Conservation (phyloP, 306 rosid genomes). For the Citrullus colocynthis region DNA sequence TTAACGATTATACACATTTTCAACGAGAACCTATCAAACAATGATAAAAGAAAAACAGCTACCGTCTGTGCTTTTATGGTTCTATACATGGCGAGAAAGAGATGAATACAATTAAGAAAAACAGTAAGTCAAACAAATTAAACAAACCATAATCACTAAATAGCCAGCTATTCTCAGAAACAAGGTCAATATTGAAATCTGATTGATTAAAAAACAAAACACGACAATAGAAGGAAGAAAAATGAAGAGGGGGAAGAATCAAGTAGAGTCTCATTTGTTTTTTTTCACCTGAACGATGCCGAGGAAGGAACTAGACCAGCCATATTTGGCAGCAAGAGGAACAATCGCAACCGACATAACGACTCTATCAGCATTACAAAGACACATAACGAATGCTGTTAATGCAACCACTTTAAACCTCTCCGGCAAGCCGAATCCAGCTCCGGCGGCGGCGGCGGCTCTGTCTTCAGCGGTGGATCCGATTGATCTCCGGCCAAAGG, state of each 20-base stretch:
- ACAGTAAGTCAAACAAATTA: neutral
- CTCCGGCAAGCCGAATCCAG: slow-evolving; percentile 28
- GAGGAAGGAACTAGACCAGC: slow-evolving; percentile 75
- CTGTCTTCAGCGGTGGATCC: neutral
- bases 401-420: slow-evolving; percentile 66
- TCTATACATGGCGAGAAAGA: neutral
- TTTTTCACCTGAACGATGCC: slow-evolving; percentile 89
- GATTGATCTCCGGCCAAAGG: neutral
- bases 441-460: neutral
- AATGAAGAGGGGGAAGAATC: neutral
- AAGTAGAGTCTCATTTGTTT: neutral
- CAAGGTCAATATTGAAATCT: neutral
- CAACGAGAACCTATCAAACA: neutral
- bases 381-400: slow-evolving; percentile 74
- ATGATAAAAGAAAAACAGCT: neutral
- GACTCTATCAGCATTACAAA: slow-evolving; percentile 87
- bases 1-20: neutral
- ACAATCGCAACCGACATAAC: slow-evolving; percentile 92
- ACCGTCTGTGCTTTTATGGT: neutral
- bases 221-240: neutral
- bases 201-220: neutral
- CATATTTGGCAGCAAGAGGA: slow-evolving; percentile 65
- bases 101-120: neutral
- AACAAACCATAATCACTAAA: neutral
- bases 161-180: neutral